Percentiles rank a stretch among this genome's conserved stretches.
Conservation (phyloP, 2,329 filamentous ascomycete species). For the Colletotrichum sojae region DNA sequence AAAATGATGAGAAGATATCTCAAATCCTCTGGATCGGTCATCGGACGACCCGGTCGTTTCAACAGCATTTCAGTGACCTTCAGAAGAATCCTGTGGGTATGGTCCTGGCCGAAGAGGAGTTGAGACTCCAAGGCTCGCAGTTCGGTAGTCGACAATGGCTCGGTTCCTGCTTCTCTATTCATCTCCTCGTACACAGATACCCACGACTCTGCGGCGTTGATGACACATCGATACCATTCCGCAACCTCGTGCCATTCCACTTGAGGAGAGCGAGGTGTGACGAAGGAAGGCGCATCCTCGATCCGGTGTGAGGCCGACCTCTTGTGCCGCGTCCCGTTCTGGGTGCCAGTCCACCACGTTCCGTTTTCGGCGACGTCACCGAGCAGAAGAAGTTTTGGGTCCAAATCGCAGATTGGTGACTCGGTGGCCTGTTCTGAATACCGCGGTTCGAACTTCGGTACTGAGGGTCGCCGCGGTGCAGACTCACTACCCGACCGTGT, state of each 20-base stretch:
- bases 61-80: slow-evolving; percentile 85
- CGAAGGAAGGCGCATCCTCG: slow-evolving; percentile 54
- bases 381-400: slow-evolving; percentile 81
- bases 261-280: slow-evolving; percentile 74
- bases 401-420: slow-evolving; percentile 71
- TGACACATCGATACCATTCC: slow-evolving; percentile 81
- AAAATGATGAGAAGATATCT: slow-evolving; percentile 85
- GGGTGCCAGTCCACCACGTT: slow-evolving; percentile 82
- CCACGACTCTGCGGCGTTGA: slow-evolving; percentile 80
- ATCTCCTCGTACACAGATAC: slow-evolving; percentile 70
- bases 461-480: slow-evolving; percentile 49
- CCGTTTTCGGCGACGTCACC: slow-evolving; percentile 87
- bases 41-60: slow-evolving; percentile 80
- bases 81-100: slow-evolving; percentile 78
- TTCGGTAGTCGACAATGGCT: slow-evolving; percentile 51
- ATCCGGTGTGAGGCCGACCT: slow-evolving; percentile 52
- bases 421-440: slow-evolving; percentile 54
- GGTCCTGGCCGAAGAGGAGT: slow-evolving; percentile 72
- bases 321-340: slow-evolving; percentile 44
- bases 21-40: slow-evolving; percentile 78
- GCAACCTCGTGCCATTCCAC: slow-evolving; percentile 82
- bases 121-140: slow-evolving; percentile 62
- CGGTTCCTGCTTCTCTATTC: slow-evolving; percentile 48
- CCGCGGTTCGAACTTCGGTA: slow-evolving; percentile 51
- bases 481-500: slow-evolving; percentile 44